Base-by-base conservation (phyloP, 441 rosid genomes). In the Codiaeum variegatum region DNA sequence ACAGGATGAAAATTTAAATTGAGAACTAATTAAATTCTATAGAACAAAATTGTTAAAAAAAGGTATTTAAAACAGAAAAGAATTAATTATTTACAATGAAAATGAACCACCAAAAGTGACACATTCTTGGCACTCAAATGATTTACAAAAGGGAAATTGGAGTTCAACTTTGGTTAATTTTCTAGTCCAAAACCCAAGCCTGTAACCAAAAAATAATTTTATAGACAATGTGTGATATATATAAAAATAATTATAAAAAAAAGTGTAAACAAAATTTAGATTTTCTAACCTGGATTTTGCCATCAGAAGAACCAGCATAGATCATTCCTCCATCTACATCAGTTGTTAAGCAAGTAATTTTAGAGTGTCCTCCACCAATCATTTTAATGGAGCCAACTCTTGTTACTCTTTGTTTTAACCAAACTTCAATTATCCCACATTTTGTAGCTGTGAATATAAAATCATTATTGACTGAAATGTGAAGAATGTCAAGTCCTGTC, bases 391-490 rank as follows among this genome's bases (percentile, higher is more conserved):
- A 78, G 28, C 64, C 86, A 54, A 85, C 76, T 56, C 78, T 84
- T 7, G 42, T 40, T 12, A 82, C 38, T 64, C 80, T 82, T 62
- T 88, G 88, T 70, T 79, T 85, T n/a, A 85, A 69, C 90, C 92
- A 90, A 58, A 86, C 90, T 72, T 90, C 91, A 21, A 86, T 82
- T 29, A 67, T 52, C 74, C 95, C 90, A 26, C 80, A 75, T 70
- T 82, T 86, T 4, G 88, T 85, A 0, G 85, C 84, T 1, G 90
- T 86, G 77, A 86, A 86, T 78, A 88, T 79, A 84, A 79, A 85
- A 67, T 90, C 87, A 44, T 61, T 83, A 83, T 72, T 88, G 46
- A 72, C 83, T 5, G 78, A 78, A 24, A 84, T 83, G 21, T 31
- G 84, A 54, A 75, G 77, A 52, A 88, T 82, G 74, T 86, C 91